These are phyloP conservation scores for Aspergillus sp. DNA, from an alignment of 2,329 filamentous ascomycete genomes.

Conservation along the genomic window DNA sequence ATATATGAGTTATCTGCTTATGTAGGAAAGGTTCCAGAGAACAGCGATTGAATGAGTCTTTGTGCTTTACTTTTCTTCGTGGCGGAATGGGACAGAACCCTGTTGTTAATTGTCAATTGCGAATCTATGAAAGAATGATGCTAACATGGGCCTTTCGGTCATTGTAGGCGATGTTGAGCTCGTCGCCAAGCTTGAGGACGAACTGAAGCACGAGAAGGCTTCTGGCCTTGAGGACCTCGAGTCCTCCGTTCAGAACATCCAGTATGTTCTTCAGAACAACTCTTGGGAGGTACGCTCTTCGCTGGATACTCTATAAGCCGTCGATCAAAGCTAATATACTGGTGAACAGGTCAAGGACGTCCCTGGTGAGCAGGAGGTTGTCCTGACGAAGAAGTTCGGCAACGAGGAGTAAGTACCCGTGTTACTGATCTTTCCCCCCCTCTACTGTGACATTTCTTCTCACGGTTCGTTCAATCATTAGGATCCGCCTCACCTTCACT, in stretches of 20 bases:
- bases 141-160: constrained; percentile 8
- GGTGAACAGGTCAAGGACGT: constrained; percentile 64
- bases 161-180: constrained; percentile 71
- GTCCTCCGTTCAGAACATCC: constrained; percentile 81
- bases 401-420: constrained; percentile 74
- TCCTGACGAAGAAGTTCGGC: constrained; percentile 77
- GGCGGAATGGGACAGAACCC: background rate
- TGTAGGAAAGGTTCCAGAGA: background rate
- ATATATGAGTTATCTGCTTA: background rate
- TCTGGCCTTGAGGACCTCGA: constrained; percentile 73
- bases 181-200: constrained; percentile 78
- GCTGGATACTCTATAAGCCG: background rate
- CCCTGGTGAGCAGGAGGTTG: constrained; percentile 82
- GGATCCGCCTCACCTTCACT: constrained; percentile 79
- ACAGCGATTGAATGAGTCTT: background rate
- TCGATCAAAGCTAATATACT: constrained; percentile 1
- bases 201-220: constrained; percentile 81
- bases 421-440: too few species aligned
- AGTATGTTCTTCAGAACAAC: constrained; percentile 84
- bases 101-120: background rate
- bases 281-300: constrained; percentile 67
- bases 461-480: constrained; percentile 31
- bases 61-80: background rate
- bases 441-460: background rate
- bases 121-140: background rate